Percentiles rank a stretch among this genome's conserved stretches.
Conservation (phyloP, 495 filamentous ascomycete species). For the Penicillium ochrochloron region DNA sequence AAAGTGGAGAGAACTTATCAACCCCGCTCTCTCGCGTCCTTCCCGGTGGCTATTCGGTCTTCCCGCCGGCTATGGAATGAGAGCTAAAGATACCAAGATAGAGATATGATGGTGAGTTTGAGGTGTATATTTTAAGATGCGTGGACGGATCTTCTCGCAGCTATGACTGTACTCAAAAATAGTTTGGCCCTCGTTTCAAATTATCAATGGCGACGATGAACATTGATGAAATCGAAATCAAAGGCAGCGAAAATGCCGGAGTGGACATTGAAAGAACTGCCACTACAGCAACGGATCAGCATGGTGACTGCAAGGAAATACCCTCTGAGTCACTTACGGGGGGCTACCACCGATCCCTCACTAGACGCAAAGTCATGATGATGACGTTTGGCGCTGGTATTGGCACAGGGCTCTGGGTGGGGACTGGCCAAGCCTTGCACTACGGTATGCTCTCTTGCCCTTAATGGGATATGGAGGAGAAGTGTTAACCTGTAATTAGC, state of each 20-base stretch:
- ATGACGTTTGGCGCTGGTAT: conserved; percentile 41
- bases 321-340: conserved; percentile 18
- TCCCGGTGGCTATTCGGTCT: conserved; percentile 12
- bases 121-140: background rate
- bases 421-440: conserved; percentile 33
- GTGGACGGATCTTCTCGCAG: background rate
- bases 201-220: conserved; percentile 14
- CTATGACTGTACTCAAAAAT: background rate
- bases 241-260: conserved; percentile 5
- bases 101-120: background rate
- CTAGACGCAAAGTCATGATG: conserved; percentile 39
- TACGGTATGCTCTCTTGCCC: conserved; percentile 25
- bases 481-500: conserved; percentile 20
- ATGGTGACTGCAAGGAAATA: conserved; percentile 23
- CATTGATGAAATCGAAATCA: conserved; percentile 12
- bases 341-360: conserved; percentile 37
- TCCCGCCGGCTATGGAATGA: conserved; percentile 12
- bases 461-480: background rate
- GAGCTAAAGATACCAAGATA: background rate
- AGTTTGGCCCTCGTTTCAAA: background rate
- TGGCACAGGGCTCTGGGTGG: conserved; percentile 35
- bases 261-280: conserved; percentile 26
- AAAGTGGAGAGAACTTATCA: conserved; percentile 12
- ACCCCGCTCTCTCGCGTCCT: conserved; percentile 6
- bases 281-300: conserved; percentile 21